A percentile compares a stretch with the other conserved stretches of the same genome.
Evolutionary conservation across 805 yeast genomes (phyloP).

Genomic region (Starmerella potacharoeniae): DNA sequence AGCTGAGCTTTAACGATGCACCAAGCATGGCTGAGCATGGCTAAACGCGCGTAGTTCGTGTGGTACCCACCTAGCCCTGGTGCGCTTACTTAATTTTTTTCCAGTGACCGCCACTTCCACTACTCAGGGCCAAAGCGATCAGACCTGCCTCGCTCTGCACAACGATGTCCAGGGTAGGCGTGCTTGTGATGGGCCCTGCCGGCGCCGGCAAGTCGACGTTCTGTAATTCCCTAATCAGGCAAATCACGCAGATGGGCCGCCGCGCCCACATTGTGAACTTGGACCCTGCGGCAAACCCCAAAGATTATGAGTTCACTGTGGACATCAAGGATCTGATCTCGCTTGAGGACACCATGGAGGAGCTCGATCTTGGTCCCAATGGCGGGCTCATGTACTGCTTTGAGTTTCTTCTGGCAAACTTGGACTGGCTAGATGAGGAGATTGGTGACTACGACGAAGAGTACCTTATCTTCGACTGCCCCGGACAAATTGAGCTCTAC

Average conservation of each 20-base stretch:
- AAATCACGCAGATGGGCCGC: conserved; percentile 84
- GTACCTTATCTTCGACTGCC: conserved; percentile 87
- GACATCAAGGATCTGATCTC: conserved; percentile 87
- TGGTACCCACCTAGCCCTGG: not conserved
- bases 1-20: not conserved
- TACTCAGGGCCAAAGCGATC: not conserved
- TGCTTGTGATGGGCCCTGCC: conserved; percentile 90
- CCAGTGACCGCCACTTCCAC: not conserved
- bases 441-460: conserved; percentile 94
- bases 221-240: conserved; percentile 74
- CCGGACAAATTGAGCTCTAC: conserved; percentile 91
- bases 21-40: not conserved
- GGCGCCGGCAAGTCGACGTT: conserved; percentile 95
- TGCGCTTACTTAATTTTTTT: not conserved
- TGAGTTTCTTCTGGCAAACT: conserved; percentile 71
- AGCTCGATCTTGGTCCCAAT: conserved; percentile 83
- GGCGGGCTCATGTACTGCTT: conserved; percentile 91
- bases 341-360: conserved; percentile 90
- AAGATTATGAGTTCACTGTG: conserved; percentile 79
- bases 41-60: not conserved
- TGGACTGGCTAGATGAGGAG: conserved; percentile 97
- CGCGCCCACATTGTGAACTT: conserved; percentile 88
- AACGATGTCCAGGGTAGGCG: conserved; percentile 86
- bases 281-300: conserved; percentile 96
- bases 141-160: not conserved